A percentile compares a stretch with the other conserved stretches of the same genome.
Conservation (phyloP, 768 basidiomycete genomes). For the Paxillus ammoniavirescens region DNA sequence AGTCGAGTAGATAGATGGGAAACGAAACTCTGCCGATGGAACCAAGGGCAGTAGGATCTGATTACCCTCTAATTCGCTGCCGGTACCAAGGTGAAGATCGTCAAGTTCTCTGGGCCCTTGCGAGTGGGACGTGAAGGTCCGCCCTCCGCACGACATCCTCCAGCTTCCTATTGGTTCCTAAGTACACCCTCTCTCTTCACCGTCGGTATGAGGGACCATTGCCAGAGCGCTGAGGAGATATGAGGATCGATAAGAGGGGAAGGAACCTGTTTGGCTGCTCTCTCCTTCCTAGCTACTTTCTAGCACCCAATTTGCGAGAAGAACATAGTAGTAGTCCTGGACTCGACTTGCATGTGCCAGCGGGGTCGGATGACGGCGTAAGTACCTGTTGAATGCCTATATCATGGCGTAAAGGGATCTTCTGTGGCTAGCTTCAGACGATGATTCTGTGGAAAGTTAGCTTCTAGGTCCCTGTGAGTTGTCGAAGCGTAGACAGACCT, state of each 20-base stretch:
- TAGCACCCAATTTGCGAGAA: slow-evolving; percentile 66
- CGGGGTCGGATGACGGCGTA: too few species aligned
- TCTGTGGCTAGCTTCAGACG: slow-evolving; percentile 37
- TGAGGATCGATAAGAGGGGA: slow-evolving; percentile 42
- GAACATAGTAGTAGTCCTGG: slow-evolving; percentile 61
- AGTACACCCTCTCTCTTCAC: too few species aligned
- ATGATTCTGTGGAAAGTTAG: slow-evolving; percentile 24
- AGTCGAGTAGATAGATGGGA: slow-evolving; percentile 44
- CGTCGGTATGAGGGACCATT: too few species aligned
- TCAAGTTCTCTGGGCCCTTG: slow-evolving; percentile 3
- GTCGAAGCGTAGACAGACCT: too few species aligned
- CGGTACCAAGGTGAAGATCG: too few species aligned
- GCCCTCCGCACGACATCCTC: slow-evolving; percentile 26
- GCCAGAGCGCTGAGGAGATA: slow-evolving; percentile 41
- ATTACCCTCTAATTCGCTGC: slow-evolving; percentile 27
- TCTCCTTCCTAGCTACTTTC: slow-evolving; percentile 56
- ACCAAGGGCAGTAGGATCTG: slow-evolving; percentile 50
- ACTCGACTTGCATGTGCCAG: slow-evolving; percentile 66
- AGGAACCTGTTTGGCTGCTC: slow-evolving; percentile 49
- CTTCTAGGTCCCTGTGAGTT: neutral
- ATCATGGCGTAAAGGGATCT: too few species aligned
- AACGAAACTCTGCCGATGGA: slow-evolving; percentile 39
- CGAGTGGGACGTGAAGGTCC: slow-evolving; percentile 19
- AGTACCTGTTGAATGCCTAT: too few species aligned
- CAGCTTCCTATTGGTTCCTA: slow-evolving; percentile 29